Conservation (phyloP, 2,329 filamentous ascomycete genomes). For the Ploettnerulaceae sp. region DNA sequence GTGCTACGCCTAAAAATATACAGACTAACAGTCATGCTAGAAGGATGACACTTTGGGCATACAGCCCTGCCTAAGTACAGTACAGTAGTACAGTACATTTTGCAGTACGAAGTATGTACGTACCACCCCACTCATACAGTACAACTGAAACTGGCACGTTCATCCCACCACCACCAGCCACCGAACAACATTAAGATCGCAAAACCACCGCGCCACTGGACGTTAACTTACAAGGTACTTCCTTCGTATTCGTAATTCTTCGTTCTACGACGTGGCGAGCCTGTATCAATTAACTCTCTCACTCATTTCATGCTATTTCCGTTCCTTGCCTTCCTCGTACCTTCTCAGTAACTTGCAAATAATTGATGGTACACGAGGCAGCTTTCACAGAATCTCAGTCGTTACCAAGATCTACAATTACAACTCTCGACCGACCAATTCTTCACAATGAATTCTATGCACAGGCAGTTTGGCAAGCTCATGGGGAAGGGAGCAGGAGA, state of each 20-base stretch:
- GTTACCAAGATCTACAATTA: slow-evolving; percentile 11
- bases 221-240: neutral
- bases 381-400: slow-evolving; percentile 9
- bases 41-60: too few relatives aligned
- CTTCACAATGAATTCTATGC: slow-evolving; percentile 60
- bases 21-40: too few relatives aligned
- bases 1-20: too few relatives aligned
- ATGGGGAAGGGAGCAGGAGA: slow-evolving; percentile 64
- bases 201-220: too few relatives aligned
- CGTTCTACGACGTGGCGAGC: slow-evolving; percentile 4
- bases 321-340: neutral
- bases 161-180: neutral
- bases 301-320: neutral
- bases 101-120: too few relatives aligned
- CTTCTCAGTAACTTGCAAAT: neutral
- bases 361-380: neutral
- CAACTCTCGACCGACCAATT: slow-evolving; percentile 8
- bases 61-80: too few relatives aligned
- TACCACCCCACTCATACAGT: neutral
- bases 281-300: slow-evolving; percentile 14
- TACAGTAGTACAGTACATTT: too few relatives aligned
- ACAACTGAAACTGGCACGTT: neutral
- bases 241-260: neutral
- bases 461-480: slow-evolving; percentile 70
- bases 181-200: too few relatives aligned